These are phyloP conservation scores for Tylopilus sp. DNA, from an alignment of 768 basidiomycete species.

Conservation along the genomic window DNA sequence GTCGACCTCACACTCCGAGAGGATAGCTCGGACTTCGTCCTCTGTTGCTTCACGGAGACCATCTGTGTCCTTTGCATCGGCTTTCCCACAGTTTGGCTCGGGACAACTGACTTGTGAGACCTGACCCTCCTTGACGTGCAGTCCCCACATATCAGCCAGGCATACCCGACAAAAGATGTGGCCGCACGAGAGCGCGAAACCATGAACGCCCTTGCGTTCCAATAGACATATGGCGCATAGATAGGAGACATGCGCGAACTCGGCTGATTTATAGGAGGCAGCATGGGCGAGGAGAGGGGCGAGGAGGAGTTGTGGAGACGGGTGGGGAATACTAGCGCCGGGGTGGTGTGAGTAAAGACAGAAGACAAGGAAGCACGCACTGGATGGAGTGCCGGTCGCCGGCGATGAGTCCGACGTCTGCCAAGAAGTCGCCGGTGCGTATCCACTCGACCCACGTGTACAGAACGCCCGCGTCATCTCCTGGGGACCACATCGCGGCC, in stretches of 20 bases:
- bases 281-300: conserved; percentile 50
- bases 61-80: conserved; percentile 20
- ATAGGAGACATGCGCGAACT: conserved; percentile 65
- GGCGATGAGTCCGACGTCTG: conserved; percentile 38
- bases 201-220: conserved; percentile 70
- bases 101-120: conserved; percentile 77
- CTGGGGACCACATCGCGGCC: conserved; percentile 50
- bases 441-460: conserved; percentile 74
- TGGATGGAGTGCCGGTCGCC: conserved; percentile 32
- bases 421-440: conserved; percentile 62
- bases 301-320: conserved; percentile 52
- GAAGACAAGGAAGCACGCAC: conserved; percentile 10
- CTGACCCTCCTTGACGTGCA: conserved; percentile 79
- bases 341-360: conserved; percentile 28
- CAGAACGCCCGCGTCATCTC: conserved; percentile 52
- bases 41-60: conserved; percentile 50
- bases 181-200: conserved; percentile 63
- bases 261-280: conserved; percentile 39
- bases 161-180: conserved; percentile 88
- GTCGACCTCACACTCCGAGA: conserved; percentile 57
- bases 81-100: conserved; percentile 73
- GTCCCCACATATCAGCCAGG: conserved; percentile 75
- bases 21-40: conserved; percentile 70
- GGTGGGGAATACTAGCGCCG: conserved; percentile 42
- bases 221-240: conserved; percentile 75